phyloP scores from a whole-genome alignment of 441 rosid species.

The Brassica balearica region DNA sequence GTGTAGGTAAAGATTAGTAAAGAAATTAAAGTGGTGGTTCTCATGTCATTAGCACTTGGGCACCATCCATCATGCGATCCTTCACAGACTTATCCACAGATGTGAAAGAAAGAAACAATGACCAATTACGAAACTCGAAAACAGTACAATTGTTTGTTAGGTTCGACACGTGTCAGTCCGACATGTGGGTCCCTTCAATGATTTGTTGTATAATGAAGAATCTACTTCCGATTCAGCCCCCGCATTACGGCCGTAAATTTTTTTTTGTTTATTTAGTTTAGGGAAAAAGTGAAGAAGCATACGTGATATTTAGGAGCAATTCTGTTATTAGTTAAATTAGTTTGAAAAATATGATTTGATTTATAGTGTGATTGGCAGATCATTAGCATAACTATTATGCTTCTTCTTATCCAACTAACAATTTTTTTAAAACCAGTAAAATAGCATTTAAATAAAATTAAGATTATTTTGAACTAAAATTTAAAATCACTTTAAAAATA shows the following conservation, averaged over 20 bases:
- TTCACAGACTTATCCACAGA: constrained; percentile 34
- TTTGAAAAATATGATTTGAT: background rate
- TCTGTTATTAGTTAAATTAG: background rate
- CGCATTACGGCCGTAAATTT: constrained; percentile 3
- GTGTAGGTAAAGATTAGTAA: background rate
- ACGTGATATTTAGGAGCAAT: background rate
- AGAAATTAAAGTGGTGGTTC: constrained; percentile 42
- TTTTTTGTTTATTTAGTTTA: background rate
- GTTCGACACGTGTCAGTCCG: constrained; percentile 43
- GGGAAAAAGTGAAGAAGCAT: background rate
- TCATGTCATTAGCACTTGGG: constrained; percentile 45
- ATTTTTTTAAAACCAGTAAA: too few species aligned
- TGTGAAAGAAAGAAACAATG: constrained; percentile 9
- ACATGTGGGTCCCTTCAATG: constrained; percentile 47
- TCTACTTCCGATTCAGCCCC: constrained; percentile 31
- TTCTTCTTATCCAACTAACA: too few species aligned
- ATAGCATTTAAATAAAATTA: too few species aligned
- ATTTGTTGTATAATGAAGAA: constrained; percentile 38
- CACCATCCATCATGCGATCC: constrained; percentile 41
- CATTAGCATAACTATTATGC: too few species aligned
- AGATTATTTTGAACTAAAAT: too few species aligned
- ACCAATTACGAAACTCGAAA: constrained; percentile 34
- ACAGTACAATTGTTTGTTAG: constrained; percentile 27
- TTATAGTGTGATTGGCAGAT: background rate
- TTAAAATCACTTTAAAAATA: too few species aligned